Base-by-base conservation (phyloP, 139 green algal species). In the Astrephomene gubernaculifera region DNA sequence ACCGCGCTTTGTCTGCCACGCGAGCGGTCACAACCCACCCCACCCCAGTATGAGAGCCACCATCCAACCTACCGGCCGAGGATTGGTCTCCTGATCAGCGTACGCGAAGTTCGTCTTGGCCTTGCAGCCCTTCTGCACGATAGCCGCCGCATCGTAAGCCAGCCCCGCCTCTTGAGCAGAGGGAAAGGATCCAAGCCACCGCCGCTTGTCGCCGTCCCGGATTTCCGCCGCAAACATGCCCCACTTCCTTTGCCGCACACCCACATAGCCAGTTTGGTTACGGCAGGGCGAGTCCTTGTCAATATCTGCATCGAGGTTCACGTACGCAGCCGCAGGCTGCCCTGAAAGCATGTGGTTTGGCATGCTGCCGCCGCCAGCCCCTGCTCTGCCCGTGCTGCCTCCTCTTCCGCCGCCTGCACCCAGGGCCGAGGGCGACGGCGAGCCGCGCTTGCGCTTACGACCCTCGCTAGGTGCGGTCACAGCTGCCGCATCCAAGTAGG, bases 191-290 rank as follows among this genome's bases (percentile, higher is more conserved):
- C 95, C 95, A 22, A 97, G 87, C 95, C 95, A 97, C 76, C 85
- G 88, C 33, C 88, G 91, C 33, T 94, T 96, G 75, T 92, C 82
- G 17, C 91, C 90, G 88, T 97, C 95, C 1, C 95, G 89, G 75
- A 97, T 97, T 70, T 97, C 95, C 2, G 95, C 95, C 24, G 94
- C 95, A 87, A 91, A 97, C 76, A 95, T 96, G 67, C 93, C 93
- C 95, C 94, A 97, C 39, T 94, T 94, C 33, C 94, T 85, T 91
- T 92, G 85, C 2, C 94, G 89, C 52, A 97, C 94, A 7, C 94
- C 94, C 41, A 93, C 87, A 79, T 88, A 96, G 69, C 94, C 94
- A 43, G 94, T 95, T 79, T 95, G 93, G 76, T 93, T 93, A 39
- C 86, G 79, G 44, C 80, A 89, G 35, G 69, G 82, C 45, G 65